Conservation (phyloP, 495 filamentous ascomycete genomes). For the Aspergillus biplanus region DNA sequence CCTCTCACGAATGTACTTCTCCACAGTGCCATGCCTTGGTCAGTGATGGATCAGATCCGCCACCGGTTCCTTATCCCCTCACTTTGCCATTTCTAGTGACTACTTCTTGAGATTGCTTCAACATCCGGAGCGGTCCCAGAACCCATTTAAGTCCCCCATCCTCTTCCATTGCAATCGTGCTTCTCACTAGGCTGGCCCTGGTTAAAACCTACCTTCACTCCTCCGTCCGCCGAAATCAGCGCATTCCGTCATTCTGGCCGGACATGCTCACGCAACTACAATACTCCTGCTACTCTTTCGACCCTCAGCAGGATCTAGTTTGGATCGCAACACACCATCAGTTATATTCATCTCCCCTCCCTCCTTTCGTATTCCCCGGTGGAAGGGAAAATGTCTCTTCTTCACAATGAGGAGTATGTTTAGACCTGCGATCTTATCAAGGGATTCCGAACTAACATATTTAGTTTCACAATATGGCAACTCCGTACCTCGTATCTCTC, state of each 20-base stretch:
- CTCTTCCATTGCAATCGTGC: conserved; percentile 18
- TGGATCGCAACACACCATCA: conserved; percentile 6
- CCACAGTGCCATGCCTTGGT: too few relatives aligned
- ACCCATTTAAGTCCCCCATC: conserved; percentile 20
- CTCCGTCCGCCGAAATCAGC: conserved; percentile 12
- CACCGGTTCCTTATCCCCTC: not conserved
- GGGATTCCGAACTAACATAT: conserved; percentile 19
- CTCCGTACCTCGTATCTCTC: conserved; percentile 89
- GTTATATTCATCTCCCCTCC: conserved; percentile 1
- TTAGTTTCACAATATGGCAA: conserved; percentile 90
- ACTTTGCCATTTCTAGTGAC: not conserved
- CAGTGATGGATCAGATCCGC: not conserved
- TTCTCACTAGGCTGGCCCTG: conserved; percentile 46
- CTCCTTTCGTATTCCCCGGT: conserved; percentile 6
- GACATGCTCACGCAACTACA: conserved; percentile 23
- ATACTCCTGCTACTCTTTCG: conserved; percentile 13
- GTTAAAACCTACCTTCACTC: conserved; percentile 20
- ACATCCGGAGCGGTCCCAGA: conserved; percentile 9
- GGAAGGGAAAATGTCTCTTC: conserved; percentile 73
- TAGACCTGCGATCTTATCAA: conserved; percentile 3
- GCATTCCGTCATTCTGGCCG: conserved; percentile 20
- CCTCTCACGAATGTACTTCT: too few relatives aligned
- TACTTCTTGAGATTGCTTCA: not conserved
- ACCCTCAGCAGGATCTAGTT: conserved; percentile 10
- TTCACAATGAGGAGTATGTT: conserved; percentile 94